A percentile compares a stretch with the other conserved stretches of the same genome.
These are phyloP conservation scores for Flaveria linearis DNA, from an alignment of 129 eudicot genomes.

Conservation along the genomic window DNA sequence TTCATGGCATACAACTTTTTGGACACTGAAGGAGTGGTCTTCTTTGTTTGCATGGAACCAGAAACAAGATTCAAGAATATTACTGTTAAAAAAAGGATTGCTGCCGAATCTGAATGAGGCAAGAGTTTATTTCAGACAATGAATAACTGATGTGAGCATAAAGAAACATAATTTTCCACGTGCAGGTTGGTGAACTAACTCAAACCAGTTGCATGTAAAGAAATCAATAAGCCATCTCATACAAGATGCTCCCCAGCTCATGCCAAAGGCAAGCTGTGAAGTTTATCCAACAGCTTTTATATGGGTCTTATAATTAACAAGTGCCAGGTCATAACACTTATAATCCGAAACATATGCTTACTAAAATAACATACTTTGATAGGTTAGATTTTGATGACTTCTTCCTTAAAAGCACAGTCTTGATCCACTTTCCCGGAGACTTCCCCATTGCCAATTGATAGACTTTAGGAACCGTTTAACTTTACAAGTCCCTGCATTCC, in stretches of 20 bases:
- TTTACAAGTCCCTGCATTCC: conserved; percentile 35
- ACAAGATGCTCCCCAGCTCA: not conserved
- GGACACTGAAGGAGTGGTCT: not conserved
- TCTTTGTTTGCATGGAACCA: conserved; percentile 10
- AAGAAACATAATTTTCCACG: not conserved
- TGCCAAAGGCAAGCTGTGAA: conserved; percentile 13
- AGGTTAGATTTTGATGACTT: conserved; percentile 65
- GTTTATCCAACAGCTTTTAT: conserved; percentile 6
- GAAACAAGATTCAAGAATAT: not conserved
- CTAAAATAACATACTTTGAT: conserved; percentile 58
- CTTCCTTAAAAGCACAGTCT: conserved; percentile 78
- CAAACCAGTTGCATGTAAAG: not conserved
- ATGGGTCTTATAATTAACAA: conserved; percentile 10
- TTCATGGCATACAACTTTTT: not conserved
- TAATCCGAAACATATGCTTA: not conserved
- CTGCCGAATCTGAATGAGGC: conserved; percentile 1
- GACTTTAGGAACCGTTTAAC: conserved; percentile 14
- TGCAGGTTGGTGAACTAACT: conserved; percentile 1
- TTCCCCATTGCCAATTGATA: conserved; percentile 58
- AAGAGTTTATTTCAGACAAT: not conserved
- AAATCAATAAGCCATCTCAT: not conserved
- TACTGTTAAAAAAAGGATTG: conserved; percentile 2
- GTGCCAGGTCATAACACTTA: not conserved
- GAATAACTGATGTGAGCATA: not conserved
- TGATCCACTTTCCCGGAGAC: conserved; percentile 94